Evolutionary conservation across 768 basidiomycete species (phyloP).

Genomic region (Mycena leptocephala): DNA sequence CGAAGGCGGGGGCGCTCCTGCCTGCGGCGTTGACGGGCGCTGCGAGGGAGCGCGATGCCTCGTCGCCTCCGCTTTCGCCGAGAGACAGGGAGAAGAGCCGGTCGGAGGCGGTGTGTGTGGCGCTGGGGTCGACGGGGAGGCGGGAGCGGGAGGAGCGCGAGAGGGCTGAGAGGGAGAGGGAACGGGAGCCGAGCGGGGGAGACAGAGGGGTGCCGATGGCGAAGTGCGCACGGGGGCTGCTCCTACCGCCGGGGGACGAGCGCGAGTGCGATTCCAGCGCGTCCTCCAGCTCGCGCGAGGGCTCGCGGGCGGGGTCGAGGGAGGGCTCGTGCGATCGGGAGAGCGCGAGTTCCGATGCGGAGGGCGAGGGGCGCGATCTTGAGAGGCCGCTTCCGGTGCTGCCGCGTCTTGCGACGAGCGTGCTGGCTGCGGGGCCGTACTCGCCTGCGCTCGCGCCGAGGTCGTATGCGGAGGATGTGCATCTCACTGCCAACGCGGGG

Average conservation of each 20-base stretch:
- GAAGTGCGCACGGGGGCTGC: constrained; percentile 28
- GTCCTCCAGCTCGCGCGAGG: neutral
- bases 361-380: neutral
- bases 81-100: constrained; percentile 18
- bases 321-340: constrained; percentile 6
- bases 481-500: neutral
- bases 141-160: constrained; percentile 28
- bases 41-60: neutral
- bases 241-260: constrained; percentile 28
- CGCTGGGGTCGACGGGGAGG: constrained; percentile 28
- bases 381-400: constrained; percentile 29
- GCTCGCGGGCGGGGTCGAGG: neutral
- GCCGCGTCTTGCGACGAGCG: constrained; percentile 26
- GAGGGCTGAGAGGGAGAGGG: neutral
- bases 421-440: constrained; percentile 32
- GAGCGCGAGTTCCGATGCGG: neutral
- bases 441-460: constrained; percentile 26
- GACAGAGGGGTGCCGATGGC: neutral
- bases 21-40: constrained; percentile 12
- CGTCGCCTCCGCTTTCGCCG: neutral
- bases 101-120: constrained; percentile 35
- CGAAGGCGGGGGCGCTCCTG: constrained; percentile 13
- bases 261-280: constrained; percentile 4
- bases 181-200: neutral
- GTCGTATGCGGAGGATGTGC: neutral